Evolutionary conservation across 2,329 filamentous ascomycete genomes (phyloP).

Genomic region (Whalleya microplaca): DNA sequence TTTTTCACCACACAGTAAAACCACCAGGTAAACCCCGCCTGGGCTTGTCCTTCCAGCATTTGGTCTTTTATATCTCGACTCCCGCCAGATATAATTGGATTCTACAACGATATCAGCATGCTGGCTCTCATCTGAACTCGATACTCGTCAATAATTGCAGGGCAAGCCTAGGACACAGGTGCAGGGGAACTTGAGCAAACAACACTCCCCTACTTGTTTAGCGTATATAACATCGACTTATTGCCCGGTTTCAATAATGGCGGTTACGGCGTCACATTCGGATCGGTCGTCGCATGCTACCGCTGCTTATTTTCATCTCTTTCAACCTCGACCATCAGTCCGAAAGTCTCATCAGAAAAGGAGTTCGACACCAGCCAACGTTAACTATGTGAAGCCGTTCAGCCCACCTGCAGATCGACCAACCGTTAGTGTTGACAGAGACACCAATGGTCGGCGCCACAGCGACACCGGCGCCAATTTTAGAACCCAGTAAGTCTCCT

Average conservation of each 20-base stretch:
- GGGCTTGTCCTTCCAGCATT: no score
- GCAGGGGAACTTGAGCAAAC: constrained; percentile 6
- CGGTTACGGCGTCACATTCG: constrained; percentile 17
- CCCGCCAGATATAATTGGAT: not conserved
- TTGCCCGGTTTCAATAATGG: constrained; percentile 22
- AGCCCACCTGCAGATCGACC: not conserved
- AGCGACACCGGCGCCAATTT: constrained; percentile 20
- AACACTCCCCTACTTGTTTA: constrained; percentile 8
- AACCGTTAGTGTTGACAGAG: not conserved
- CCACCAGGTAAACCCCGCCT: no score
- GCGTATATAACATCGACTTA: constrained; percentile 14
- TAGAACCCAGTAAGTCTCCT: constrained; percentile 28
- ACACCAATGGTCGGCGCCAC: constrained; percentile 5
- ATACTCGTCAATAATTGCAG: constrained; percentile 2
- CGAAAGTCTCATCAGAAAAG: constrained; percentile 29
- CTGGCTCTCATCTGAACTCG: not conserved
- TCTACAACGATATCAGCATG: not conserved
- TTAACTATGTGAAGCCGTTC: not conserved
- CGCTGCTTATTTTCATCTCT: constrained; percentile 26
- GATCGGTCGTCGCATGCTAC: constrained; percentile 16
- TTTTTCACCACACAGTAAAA: not conserved
- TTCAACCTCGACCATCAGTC: constrained; percentile 26
- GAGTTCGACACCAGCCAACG: constrained; percentile 14
- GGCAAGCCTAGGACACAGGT: constrained; percentile 9
- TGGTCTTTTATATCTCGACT: not conserved